Conservation (phyloP, 2,329 filamentous ascomycete species). For the Curvularia spicifera region DNA sequence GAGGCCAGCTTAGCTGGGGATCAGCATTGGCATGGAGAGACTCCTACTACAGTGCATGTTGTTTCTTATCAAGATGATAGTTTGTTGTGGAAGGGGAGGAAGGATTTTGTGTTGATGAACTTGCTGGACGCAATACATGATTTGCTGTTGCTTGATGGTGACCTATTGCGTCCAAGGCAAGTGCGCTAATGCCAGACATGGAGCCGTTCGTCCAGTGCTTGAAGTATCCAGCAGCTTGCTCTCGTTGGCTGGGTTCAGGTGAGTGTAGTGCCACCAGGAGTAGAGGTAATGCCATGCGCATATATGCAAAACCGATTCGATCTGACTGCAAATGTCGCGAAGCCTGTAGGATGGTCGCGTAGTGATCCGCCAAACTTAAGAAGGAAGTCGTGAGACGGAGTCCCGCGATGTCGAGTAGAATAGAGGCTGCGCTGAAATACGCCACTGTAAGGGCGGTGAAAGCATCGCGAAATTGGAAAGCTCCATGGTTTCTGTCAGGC, state of each 20-base stretch:
- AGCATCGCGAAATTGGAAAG: constrained; percentile 24
- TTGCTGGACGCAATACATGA: neutral
- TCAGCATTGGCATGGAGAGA: neutral
- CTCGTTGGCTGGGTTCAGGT: constrained; percentile 20
- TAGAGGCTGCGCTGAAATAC: constrained; percentile 31
- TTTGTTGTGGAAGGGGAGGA: neutral
- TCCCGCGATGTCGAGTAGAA: constrained; percentile 26
- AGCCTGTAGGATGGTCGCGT: constrained; percentile 29
- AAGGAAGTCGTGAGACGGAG: constrained; percentile 15
- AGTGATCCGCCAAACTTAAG: constrained; percentile 22
- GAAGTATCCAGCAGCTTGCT: constrained; percentile 26
- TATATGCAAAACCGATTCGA: constrained; percentile 37
- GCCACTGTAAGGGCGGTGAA: constrained; percentile 36
- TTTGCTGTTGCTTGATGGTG: constrained; percentile 5
- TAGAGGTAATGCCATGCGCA: constrained; percentile 41
- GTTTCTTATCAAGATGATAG: neutral
- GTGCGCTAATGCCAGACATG: constrained; percentile 39
- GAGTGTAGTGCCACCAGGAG: constrained; percentile 39
- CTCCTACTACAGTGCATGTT: neutral
- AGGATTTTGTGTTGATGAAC: neutral
- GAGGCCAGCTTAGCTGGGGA: neutral
- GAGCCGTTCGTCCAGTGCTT: constrained; percentile 27
- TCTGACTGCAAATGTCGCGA: constrained; percentile 28
- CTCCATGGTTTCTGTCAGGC: constrained; percentile 6
- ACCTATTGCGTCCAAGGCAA: constrained; percentile 32